Percentiles rank a stretch among this genome's conserved stretches.
Conservation (phyloP, 2,329 filamentous ascomycete species). For the Cordyceps tenuipes region DNA sequence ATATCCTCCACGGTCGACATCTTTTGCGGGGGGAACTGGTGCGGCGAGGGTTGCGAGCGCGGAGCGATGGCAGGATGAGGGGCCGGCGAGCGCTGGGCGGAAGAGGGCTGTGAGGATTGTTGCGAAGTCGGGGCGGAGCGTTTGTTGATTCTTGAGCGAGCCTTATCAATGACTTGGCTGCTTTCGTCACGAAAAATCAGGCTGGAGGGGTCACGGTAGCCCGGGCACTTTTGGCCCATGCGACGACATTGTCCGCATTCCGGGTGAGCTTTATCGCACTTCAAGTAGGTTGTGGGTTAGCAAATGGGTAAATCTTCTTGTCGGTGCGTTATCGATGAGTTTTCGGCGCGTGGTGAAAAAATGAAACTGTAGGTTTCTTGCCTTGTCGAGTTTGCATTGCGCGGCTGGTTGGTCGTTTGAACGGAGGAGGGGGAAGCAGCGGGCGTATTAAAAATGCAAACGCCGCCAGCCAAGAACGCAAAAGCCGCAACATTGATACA, state of each 20-base stretch:
- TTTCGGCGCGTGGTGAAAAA: neutral
- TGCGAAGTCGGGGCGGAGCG: neutral
- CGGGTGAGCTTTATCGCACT: slow-evolving; percentile 13
- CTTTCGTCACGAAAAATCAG: slow-evolving; percentile 13
- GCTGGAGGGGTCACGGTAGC: slow-evolving; percentile 12
- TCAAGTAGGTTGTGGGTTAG: neutral
- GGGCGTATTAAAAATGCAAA: neutral
- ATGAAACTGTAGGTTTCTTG: neutral
- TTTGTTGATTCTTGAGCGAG: slow-evolving; percentile 9
- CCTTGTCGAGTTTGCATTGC: neutral
- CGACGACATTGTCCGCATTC: slow-evolving; percentile 13
- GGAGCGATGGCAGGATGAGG: neutral
- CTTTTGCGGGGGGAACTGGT: neutral
- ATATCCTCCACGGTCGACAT: slow-evolving; percentile 9
- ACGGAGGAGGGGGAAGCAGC: no score
- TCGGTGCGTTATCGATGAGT: neutral
- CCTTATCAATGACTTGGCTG: slow-evolving; percentile 13
- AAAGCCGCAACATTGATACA: neutral
- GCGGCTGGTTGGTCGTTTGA: neutral
- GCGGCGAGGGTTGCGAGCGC: neutral
- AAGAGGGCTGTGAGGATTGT: slow-evolving; percentile 1
- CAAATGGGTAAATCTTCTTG: neutral
- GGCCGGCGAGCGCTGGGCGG: neutral
- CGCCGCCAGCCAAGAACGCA: neutral
- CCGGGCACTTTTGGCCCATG: slow-evolving; percentile 11